Base-by-base conservation (phyloP, 768 basidiomycete genomes). In the Holtermanniella nyarrowii region DNA sequence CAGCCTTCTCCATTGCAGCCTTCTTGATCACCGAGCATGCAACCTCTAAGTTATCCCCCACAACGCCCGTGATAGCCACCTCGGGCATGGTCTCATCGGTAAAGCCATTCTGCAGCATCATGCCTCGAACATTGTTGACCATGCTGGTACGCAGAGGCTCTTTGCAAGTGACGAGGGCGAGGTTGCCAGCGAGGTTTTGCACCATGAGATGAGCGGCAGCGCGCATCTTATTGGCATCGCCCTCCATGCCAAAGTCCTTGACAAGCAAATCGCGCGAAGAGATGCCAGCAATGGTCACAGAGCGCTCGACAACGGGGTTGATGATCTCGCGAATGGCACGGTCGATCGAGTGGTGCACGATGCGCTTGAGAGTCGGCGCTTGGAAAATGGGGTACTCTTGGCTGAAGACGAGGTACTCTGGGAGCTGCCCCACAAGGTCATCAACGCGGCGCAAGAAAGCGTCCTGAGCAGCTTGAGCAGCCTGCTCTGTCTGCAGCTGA, bases 261-360 rank as follows among this genome's bases (percentile, higher is more conserved):
- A 83, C 80, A 18, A 95, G 88, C 10, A 99, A 77, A 67, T 99
- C 95, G 37, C 90, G 79, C 16, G 93, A 93, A 13, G 95, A 97
- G 58, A 97, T 97, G 22, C 90, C 89, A 11, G 93, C 93, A 58
- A 99, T 97, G 0, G 95, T 97, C 21, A 96, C 95, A 20, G 91
- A 96, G 48, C 95, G 81, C 63, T 99, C 95, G 21, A 99, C 91
- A 47, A 99, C 93, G 4, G 95, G 95, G 16, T 91, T 76, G 60
- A 99, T 91, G 53, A 97, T 96, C 83, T 99, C 95, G 56, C 95
- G 83, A 50, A 97, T 86, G 11, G 95, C 86, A 24, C 88, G 82
- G 67, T 96, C 90, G 50, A 99, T 83, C 14, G 90, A 90, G 63
- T 87, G 73, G 62, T 86, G 84, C 11, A 95, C 83, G 16, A 90